phyloP scores from a whole-genome alignment of 2,329 filamentous ascomycete species.

The Fusarium concolor region DNA sequence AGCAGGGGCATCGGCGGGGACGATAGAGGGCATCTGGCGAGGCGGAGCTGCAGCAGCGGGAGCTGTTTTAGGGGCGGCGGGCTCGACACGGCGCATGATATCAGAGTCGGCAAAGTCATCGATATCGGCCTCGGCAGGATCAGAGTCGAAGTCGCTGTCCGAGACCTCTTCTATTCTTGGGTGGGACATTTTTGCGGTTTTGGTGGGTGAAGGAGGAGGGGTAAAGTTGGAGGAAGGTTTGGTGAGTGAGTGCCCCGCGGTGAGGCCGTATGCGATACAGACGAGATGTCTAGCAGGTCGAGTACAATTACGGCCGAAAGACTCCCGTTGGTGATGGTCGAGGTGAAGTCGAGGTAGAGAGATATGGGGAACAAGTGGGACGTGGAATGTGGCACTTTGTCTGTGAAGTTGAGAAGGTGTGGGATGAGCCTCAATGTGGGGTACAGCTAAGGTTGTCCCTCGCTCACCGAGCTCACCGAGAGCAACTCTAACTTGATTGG shows the following conservation, averaged over 20 bases:
- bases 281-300: not conserved
- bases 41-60: conserved; percentile 46
- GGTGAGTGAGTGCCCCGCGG: not conserved
- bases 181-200: conserved; percentile 74
- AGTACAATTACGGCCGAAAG: conserved; percentile 1
- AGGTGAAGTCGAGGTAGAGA: conserved; percentile 16
- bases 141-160: conserved; percentile 81
- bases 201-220: conserved; percentile 21
- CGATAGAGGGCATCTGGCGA: conserved; percentile 45
- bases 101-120: conserved; percentile 70
- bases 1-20: conserved; percentile 49
- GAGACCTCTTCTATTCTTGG: conserved; percentile 93
- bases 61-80: conserved; percentile 40
- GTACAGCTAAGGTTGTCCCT: conserved; percentile 17
- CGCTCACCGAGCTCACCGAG: conserved; percentile 25
- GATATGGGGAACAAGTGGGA: conserved; percentile 36
- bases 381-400: conserved; percentile 36
- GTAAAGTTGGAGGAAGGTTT: not conserved
- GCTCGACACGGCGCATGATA: conserved; percentile 62
- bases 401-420: conserved; percentile 30
- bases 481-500: not conserved
- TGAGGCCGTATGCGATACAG: not conserved
- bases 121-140: conserved; percentile 89
- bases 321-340: conserved; percentile 5
- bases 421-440: conserved; percentile 42